phyloP scores from a whole-genome alignment of 164 flowering plant genomes.

The Protea cynaroides region DNA sequence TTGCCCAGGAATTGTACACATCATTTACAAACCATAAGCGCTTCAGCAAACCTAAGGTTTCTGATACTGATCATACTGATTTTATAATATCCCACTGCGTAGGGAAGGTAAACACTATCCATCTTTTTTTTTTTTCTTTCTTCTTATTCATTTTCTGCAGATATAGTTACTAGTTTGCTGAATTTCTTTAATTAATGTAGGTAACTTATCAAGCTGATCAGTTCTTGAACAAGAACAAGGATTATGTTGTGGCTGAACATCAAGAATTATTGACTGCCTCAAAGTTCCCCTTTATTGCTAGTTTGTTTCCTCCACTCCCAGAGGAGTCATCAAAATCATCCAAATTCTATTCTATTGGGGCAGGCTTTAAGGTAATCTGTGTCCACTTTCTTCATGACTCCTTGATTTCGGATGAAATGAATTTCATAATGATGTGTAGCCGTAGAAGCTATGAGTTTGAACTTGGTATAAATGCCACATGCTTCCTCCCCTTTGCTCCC shows the following conservation, averaged over 20 bases:
- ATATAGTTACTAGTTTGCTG: background rate
- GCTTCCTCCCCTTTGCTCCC: too few relatives aligned
- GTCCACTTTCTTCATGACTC: background rate
- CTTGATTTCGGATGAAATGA: background rate
- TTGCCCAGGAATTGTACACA: slow-evolving; percentile 93
- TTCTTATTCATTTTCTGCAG: background rate
- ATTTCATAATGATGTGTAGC: background rate
- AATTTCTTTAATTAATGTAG: slow-evolving; percentile 23
- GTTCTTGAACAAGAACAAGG: slow-evolving; percentile 91
- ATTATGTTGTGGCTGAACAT: slow-evolving; percentile 97
- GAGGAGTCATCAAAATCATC: slow-evolving; percentile 79
- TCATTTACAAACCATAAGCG: slow-evolving; percentile 81
- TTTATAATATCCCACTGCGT: slow-evolving; percentile 91
- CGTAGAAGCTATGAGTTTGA: background rate
- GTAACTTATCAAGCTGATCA: slow-evolving; percentile 76
- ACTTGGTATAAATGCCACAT: background rate
- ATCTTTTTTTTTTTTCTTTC: background rate
- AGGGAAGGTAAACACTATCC: slow-evolving; percentile 64
- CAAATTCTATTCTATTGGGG: slow-evolving; percentile 89
- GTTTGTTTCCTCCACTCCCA: slow-evolving; percentile 70
- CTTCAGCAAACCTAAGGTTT: slow-evolving; percentile 92
- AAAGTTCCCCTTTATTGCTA: slow-evolving; percentile 68
- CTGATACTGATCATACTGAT: slow-evolving; percentile 84
- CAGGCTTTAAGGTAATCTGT: slow-evolving; percentile 71
- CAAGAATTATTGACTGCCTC: slow-evolving; percentile 78